Percentiles rank a stretch among this genome's conserved stretches.
Evolutionary conservation across 192 early-diverging fungal species (phyloP).

Genomic region (Coemansia sp.): DNA sequence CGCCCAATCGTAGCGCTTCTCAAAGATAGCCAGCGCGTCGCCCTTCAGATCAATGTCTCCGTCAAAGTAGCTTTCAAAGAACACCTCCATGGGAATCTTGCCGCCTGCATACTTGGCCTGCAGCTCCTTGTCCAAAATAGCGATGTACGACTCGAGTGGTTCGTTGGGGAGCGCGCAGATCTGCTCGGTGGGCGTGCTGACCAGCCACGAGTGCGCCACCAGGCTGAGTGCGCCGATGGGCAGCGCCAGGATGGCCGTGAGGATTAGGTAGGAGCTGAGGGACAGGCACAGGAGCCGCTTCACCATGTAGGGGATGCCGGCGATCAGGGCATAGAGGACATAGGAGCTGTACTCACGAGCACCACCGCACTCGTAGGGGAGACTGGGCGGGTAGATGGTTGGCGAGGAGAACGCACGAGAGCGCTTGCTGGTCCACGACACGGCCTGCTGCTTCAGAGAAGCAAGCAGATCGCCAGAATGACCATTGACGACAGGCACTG

Average conservation of each 20-base stretch:
- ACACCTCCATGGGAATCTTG: conserved; percentile 97
- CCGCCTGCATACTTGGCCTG: conserved; percentile 68
- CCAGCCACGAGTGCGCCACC: conserved; percentile 63
- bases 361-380: conserved; percentile 82
- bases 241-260: conserved; percentile 63
- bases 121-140: conserved; percentile 78
- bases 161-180: conserved; percentile 75
- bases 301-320: conserved; percentile 65
- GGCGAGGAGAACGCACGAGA: conserved; percentile 38
- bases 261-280: conserved; percentile 58
- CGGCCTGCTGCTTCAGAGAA: conserved; percentile 5
- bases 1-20: conserved; percentile 94
- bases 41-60: conserved; percentile 89
- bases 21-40: conserved; percentile 83
- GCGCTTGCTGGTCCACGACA: conserved; percentile 16
- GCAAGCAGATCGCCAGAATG: neutral
- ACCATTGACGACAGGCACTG: conserved; percentile 9
- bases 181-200: conserved; percentile 59
- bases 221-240: conserved; percentile 75
- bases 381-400: conserved; percentile 40
- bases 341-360: conserved; percentile 77
- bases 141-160: conserved; percentile 84
- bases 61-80: conserved; percentile 97
- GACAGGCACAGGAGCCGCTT: conserved; percentile 65
- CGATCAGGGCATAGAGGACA: conserved; percentile 60